Percentiles rank a stretch among this genome's conserved stretches.
Evolutionary conservation across 768 basidiomycete species (phyloP).

Genomic region (Tubosaeta brunneosetosa): DNA sequence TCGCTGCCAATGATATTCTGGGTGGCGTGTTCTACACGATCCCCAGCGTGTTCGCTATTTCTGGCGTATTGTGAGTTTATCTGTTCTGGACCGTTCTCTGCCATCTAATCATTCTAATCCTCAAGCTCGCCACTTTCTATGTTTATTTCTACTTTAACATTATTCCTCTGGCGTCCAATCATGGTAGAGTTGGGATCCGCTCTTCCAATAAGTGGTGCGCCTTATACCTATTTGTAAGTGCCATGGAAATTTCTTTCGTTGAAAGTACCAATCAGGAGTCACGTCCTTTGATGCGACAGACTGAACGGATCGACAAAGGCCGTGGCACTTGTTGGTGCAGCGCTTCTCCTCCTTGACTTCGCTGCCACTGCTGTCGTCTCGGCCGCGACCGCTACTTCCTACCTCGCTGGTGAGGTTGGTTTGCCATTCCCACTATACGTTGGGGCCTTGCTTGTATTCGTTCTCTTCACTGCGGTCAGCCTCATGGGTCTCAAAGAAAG

Average conservation of each 20-base stretch:
- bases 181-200: slow-evolving; percentile 71
- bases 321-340: slow-evolving; percentile 59
- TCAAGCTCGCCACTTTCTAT: slow-evolving; percentile 65
- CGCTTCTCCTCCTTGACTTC: slow-evolving; percentile 67
- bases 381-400: slow-evolving; percentile 65
- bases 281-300: slow-evolving; percentile 27
- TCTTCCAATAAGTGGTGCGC: slow-evolving; percentile 64
- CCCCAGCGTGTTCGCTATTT: slow-evolving; percentile 57
- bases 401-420: slow-evolving; percentile 58
- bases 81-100: not conserved
- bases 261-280: not conserved
- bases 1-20: slow-evolving; percentile 64
- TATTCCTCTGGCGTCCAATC: slow-evolving; percentile 71
- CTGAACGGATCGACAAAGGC: slow-evolving; percentile 61
- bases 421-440: slow-evolving; percentile 55
- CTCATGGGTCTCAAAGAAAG: slow-evolving; percentile 60
- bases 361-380: slow-evolving; percentile 67
- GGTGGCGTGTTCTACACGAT: slow-evolving; percentile 68
- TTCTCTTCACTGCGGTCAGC: slow-evolving; percentile 50
- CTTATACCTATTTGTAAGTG: slow-evolving; percentile 63
- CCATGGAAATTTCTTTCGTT: not conserved
- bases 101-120: not conserved
- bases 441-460: slow-evolving; percentile 49
- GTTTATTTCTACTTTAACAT: slow-evolving; percentile 53
- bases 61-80: slow-evolving; percentile 57